Evolutionary conservation across 805 yeast genomes (phyloP).

Genomic region (Wickerhamiella dianesei): DNA sequence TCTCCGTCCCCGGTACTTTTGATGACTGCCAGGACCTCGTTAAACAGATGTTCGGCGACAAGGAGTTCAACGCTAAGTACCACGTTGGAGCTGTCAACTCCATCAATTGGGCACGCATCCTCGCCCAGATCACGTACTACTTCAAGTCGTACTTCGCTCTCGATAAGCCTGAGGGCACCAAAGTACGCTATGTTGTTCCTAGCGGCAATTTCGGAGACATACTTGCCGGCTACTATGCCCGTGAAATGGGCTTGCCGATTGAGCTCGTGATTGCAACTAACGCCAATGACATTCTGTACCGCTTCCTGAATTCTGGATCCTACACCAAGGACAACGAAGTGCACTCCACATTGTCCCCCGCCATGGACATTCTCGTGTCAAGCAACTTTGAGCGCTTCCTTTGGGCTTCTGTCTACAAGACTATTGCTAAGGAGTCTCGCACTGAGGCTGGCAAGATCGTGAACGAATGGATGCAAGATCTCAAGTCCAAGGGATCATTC

Average conservation of each 20-base stretch:
- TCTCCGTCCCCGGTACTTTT: constrained; percentile 90
- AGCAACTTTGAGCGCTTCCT: constrained; percentile 92
- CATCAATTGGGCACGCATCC: constrained; percentile 97
- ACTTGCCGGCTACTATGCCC: constrained; percentile 90
- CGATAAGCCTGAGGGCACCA: constrained; percentile 21
- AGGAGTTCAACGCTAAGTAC: constrained; percentile 71
- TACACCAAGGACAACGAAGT: constrained; percentile 66
- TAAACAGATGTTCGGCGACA: constrained; percentile 82
- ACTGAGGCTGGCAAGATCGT: constrained; percentile 61
- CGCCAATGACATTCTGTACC: constrained; percentile 85
- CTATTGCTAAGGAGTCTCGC: constrained; percentile 39
- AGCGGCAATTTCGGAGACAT: constrained; percentile 98
- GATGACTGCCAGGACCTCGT: constrained; percentile 98
- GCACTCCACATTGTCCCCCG: constrained; percentile 86
- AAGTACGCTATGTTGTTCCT: constrained; percentile 80
- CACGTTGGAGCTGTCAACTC: constrained; percentile 97
- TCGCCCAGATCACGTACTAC: constrained; percentile 95
- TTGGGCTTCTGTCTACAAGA: constrained; percentile 82
- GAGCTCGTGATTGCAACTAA: constrained; percentile 90
- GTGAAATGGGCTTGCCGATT: constrained; percentile 87
- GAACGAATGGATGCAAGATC: constrained; percentile 60
- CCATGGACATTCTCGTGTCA: constrained; percentile 94
- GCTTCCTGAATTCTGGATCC: constrained; percentile 76
- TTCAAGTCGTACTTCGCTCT: constrained; percentile 81
- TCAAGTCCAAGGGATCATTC: constrained; percentile 67